A percentile compares a stretch with the other conserved stretches of the same genome.
These are phyloP conservation scores for Tulasnella sp. DNA, from an alignment of 768 basidiomycete genomes.

Conservation along the genomic window DNA sequence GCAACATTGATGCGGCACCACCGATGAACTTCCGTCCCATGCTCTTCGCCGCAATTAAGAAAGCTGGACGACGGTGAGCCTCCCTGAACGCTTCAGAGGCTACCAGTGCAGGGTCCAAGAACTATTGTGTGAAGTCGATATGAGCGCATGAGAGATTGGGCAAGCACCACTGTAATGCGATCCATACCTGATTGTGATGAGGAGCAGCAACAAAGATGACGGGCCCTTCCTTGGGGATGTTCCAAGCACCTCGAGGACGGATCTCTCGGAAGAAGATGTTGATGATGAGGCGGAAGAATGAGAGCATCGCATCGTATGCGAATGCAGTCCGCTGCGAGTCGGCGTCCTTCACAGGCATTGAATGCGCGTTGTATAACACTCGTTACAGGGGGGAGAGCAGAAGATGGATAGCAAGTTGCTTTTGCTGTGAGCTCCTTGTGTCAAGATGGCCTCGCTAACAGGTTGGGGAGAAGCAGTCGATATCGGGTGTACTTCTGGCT, in stretches of 20 bases:
- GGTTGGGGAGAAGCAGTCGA: no score
- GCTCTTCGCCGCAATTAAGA: constrained; percentile 82
- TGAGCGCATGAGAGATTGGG: not conserved
- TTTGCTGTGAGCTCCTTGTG: no score
- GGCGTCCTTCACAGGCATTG: not conserved
- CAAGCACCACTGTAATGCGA: not conserved
- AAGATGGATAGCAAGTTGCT: no score
- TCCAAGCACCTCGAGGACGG: constrained; percentile 85
- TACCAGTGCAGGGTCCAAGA: constrained; percentile 81
- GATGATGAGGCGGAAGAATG: constrained; percentile 56
- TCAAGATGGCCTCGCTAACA: no score
- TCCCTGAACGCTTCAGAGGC: constrained; percentile 79
- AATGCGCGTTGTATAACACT: no score
- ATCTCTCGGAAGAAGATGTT: constrained; percentile 89
- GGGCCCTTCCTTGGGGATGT: constrained; percentile 82
- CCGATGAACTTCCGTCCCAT: constrained; percentile 73
- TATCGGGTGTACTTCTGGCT: no score
- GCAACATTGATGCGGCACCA: constrained; percentile 69
- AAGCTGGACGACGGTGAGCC: constrained; percentile 67
- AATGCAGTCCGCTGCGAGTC: constrained; percentile 14
- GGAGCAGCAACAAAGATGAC: constrained; percentile 90
- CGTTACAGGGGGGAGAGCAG: no score
- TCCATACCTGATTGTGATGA: constrained; percentile 74
- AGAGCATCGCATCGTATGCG: constrained; percentile 61
- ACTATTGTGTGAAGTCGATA: constrained; percentile 36